These are phyloP conservation scores for Nicotiana attenuata DNA, from an alignment of 257 asterid genomes.

Conservation along the genomic window DNA sequence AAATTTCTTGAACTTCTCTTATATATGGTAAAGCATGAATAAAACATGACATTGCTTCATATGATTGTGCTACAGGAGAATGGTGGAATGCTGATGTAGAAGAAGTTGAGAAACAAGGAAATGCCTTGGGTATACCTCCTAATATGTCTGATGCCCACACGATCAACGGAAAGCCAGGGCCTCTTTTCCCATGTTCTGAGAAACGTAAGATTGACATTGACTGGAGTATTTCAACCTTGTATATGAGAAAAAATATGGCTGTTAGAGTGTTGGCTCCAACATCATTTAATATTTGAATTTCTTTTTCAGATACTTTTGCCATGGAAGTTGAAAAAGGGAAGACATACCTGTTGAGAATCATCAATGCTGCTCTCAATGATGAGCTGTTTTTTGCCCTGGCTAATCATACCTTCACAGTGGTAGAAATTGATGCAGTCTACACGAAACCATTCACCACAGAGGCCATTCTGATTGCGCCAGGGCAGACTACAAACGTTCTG, in stretches of 20 bases:
- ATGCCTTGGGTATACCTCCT: constrained; percentile 33
- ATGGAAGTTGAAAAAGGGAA: constrained; percentile 49
- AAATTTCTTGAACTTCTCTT: background rate
- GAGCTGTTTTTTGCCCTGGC: constrained; percentile 44
- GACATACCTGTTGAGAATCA: constrained; percentile 36
- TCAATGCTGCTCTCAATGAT: constrained; percentile 45
- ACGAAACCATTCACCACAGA: constrained; percentile 43
- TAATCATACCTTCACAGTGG: constrained; percentile 41
- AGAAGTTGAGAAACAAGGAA: constrained; percentile 28
- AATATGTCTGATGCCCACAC: constrained; percentile 39
- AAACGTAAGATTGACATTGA: constrained; percentile 19
- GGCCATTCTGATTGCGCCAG: constrained; percentile 41
- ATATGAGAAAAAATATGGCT: background rate
- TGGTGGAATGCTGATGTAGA: constrained; percentile 43
- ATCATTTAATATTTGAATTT: background rate
- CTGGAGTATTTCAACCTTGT: background rate
- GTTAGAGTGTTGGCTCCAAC: background rate
- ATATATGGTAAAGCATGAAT: background rate
- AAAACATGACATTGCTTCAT: background rate
- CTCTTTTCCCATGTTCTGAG: constrained; percentile 35
- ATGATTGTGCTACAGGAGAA: constrained; percentile 22
- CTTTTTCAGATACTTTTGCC: constrained; percentile 39
- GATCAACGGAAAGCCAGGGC: constrained; percentile 36
- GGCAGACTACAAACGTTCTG: constrained; percentile 44
- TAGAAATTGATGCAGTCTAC: constrained; percentile 49